Percentiles rank a stretch among this genome's conserved stretches.
Conservation (phyloP, 495 filamentous ascomycete genomes). For the Aspergillus campestris region DNA sequence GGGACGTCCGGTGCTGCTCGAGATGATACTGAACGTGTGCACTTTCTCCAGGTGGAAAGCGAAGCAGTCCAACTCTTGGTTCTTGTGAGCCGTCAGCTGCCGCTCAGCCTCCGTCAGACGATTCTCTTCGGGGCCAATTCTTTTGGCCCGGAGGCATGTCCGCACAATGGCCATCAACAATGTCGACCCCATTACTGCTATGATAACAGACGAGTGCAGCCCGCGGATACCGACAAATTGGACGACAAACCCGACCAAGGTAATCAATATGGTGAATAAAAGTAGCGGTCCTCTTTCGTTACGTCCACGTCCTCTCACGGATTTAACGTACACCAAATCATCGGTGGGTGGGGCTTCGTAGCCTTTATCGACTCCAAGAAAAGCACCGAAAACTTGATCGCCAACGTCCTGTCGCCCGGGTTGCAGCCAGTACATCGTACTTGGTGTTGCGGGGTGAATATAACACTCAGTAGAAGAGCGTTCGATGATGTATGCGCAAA, state of each 20-base stretch:
- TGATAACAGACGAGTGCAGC: slow-evolving; percentile 39
- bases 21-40: slow-evolving; percentile 16
- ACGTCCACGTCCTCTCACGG: slow-evolving; percentile 10
- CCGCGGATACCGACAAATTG: slow-evolving; percentile 45
- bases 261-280: slow-evolving; percentile 15
- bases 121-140: slow-evolving; percentile 26
- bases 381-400: slow-evolving; percentile 33
- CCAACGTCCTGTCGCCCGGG: slow-evolving; percentile 33
- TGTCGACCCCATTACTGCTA: slow-evolving; percentile 38
- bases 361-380: slow-evolving; percentile 24
- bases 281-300: slow-evolving; percentile 7
- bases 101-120: slow-evolving; percentile 15
- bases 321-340: slow-evolving; percentile 26
- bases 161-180: slow-evolving; percentile 39
- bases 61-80: slow-evolving; percentile 42
- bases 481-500: slow-evolving; percentile 33
- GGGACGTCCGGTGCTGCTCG: not conserved
- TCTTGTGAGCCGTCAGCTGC: slow-evolving; percentile 15
- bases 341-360: slow-evolving; percentile 6
- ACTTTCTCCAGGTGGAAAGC: slow-evolving; percentile 26
- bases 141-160: slow-evolving; percentile 36
- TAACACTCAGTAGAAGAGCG: slow-evolving; percentile 26
- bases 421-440: slow-evolving; percentile 37
- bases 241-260: slow-evolving; percentile 38
- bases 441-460: slow-evolving; percentile 18